phyloP scores from a whole-genome alignment of 2,329 filamentous ascomycete species.

The Dothidotthia symphoricarpi region DNA sequence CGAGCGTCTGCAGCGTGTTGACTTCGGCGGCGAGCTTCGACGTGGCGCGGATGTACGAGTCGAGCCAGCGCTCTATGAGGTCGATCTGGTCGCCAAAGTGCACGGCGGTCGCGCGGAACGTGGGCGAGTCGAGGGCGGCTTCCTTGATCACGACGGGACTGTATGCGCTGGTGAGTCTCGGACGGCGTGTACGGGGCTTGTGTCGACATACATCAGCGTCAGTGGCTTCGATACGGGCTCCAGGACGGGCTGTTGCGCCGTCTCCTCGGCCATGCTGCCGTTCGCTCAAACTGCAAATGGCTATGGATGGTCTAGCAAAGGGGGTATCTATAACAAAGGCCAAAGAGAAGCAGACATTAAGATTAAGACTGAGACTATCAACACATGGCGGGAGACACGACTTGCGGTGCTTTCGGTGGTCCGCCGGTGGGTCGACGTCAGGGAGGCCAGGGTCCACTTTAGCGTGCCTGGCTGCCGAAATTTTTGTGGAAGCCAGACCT shows the following conservation, averaged over 20 bases:
- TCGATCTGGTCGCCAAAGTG: conserved; percentile 94
- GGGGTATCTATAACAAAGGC: conserved; percentile 8
- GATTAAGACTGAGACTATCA: conserved; percentile 10
- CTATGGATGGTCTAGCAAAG: not conserved
- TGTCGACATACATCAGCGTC: conserved; percentile 42
- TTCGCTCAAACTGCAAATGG: not conserved
- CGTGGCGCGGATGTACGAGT: conserved; percentile 63
- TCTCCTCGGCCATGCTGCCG: conserved; percentile 38
- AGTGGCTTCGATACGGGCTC: conserved; percentile 44
- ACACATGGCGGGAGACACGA: conserved; percentile 14
- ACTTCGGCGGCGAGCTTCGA: conserved; percentile 65
- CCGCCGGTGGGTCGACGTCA: conserved; percentile 21
- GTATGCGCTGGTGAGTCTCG: conserved; percentile 10
- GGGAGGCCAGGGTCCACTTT: conserved; percentile 18
- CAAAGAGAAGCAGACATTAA: conserved; percentile 15
- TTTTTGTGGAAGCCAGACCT: conserved; percentile 18
- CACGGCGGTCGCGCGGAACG: conserved; percentile 80
- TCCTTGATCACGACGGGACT: conserved; percentile 87
- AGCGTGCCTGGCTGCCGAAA: conserved; percentile 18
- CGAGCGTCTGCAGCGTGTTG: conserved; percentile 71
- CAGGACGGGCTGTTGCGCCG: conserved; percentile 32
- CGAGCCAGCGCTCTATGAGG: conserved; percentile 88
- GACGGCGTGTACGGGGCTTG: not conserved
- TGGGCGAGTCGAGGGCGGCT: conserved; percentile 92
- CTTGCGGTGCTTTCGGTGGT: conserved; percentile 11